Percentiles rank a stretch among this genome's conserved stretches.
phyloP scores from a whole-genome alignment of 2,329 filamentous ascomycete genomes.

The Neofusicoccum parvum region DNA sequence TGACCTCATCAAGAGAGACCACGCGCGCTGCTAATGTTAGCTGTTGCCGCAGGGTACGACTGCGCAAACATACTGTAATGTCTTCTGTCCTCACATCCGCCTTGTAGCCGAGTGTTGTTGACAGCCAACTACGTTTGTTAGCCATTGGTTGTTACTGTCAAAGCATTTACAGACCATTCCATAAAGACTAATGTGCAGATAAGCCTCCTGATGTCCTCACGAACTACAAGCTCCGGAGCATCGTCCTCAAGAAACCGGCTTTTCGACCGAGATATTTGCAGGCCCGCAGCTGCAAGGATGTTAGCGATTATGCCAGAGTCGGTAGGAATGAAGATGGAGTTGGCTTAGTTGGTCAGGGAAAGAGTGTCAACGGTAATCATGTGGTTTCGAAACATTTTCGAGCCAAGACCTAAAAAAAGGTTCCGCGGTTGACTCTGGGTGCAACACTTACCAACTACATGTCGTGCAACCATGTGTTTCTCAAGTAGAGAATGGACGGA shows the following conservation, averaged over 20 bases:
- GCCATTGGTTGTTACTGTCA: neutral
- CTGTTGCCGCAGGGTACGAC: too few species aligned
- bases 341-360: too few species aligned
- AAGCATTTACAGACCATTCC: constrained; percentile 29
- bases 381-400: too few species aligned
- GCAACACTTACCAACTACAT: constrained; percentile 35
- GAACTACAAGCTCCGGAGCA: neutral
- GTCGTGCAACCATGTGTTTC: constrained; percentile 42
- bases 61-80: constrained; percentile 16
- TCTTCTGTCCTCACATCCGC: constrained; percentile 35
- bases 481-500: constrained; percentile 41
- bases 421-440: too few species aligned
- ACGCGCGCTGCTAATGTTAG: constrained; percentile 5
- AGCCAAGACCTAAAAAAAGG: too few species aligned
- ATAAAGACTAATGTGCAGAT: constrained; percentile 41
- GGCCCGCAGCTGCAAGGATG: constrained; percentile 32
- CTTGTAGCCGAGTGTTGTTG: constrained; percentile 40
- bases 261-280: constrained; percentile 41
- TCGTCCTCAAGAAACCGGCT: constrained; percentile 24
- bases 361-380: too few species aligned
- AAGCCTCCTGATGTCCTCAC: constrained; percentile 32
- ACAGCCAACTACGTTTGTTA: constrained; percentile 32
- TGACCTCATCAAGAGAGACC: neutral
- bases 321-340: too few species aligned
- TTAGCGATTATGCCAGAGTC: neutral